These are phyloP conservation scores for Hypoxylon sp. DNA, from an alignment of 2,329 filamentous ascomycete genomes.

Conservation along the genomic window DNA sequence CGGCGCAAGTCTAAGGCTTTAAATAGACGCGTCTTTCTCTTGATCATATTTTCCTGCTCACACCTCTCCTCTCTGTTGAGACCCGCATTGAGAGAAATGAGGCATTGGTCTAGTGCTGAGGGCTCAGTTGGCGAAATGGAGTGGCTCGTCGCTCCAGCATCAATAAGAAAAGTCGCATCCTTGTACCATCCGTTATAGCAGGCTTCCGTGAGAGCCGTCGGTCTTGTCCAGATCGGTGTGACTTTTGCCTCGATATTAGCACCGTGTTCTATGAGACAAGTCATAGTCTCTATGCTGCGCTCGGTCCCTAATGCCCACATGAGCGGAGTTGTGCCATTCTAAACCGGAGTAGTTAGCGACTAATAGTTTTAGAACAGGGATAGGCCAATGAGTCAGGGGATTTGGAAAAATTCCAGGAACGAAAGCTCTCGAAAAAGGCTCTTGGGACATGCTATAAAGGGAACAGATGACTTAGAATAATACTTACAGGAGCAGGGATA, in stretches of 20 bases:
- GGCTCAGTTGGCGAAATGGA: not conserved
- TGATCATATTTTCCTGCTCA: no score
- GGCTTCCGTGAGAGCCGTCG: conserved; percentile 7
- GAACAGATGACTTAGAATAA: not conserved
- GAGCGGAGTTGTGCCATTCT: conserved; percentile 12
- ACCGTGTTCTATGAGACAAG: conserved; percentile 12
- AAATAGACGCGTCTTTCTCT: no score
- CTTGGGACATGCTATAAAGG: not conserved
- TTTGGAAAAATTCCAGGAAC: not conserved
- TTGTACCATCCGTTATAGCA: conserved; percentile 5
- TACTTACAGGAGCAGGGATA: not conserved
- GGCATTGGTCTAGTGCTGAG: not conserved
- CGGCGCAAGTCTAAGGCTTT: no score
- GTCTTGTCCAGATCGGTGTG: not conserved
- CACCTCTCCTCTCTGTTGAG: no score
- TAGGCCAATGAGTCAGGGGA: not conserved
- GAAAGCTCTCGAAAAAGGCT: not conserved
- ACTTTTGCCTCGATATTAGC: conserved; percentile 9
- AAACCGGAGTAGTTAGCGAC: not conserved
- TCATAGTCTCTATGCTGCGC: conserved; percentile 6
- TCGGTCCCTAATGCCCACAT: conserved; percentile 20
- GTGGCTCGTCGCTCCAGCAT: conserved; percentile 8
- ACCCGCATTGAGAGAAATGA: not conserved
- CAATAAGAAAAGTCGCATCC: conserved; percentile 13
- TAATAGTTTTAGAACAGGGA: not conserved